Conservation (phyloP, 495 filamentous ascomycete genomes). For the Talaromyces trachyspermus region DNA sequence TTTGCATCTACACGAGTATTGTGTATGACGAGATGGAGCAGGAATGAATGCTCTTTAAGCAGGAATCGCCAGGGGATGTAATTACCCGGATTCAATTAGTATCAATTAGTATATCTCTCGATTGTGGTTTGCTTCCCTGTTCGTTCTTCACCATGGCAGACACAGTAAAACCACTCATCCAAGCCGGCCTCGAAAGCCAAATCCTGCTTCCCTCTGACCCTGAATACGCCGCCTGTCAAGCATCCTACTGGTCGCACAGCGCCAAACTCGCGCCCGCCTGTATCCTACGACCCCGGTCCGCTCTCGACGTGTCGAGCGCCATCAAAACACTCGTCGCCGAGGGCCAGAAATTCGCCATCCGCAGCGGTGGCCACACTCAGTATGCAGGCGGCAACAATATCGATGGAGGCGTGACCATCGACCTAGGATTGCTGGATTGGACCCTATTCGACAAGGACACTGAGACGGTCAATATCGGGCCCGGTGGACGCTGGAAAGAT, state of each 20-base stretch:
- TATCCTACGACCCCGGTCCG: neutral
- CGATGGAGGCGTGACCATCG: slow-evolving; percentile 23
- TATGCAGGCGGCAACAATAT: slow-evolving; percentile 23
- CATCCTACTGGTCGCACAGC: neutral
- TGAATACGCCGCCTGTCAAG: no score
- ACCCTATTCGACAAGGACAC: neutral
- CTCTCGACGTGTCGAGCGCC: neutral
- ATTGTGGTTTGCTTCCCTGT: no score
- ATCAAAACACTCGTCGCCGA: neutral
- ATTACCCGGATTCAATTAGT: no score
- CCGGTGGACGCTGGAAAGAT: slow-evolving; percentile 41
- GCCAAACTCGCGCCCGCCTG: neutral
- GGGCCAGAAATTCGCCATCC: neutral
- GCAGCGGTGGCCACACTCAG: slow-evolving; percentile 34
- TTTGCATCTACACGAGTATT: no score
- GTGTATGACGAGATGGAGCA: no score
- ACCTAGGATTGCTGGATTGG: slow-evolving; percentile 26
- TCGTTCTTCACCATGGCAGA: no score
- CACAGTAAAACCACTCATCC: no score
- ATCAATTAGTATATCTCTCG: no score
- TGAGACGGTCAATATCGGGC: slow-evolving; percentile 19
- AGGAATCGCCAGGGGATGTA: no score
- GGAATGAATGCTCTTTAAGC: no score
- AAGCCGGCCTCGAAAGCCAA: no score
- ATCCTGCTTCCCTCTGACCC: no score